These are phyloP conservation scores for Avena atlantica DNA, from an alignment of 176 grass and related monocot species.

Conservation along the genomic window DNA sequence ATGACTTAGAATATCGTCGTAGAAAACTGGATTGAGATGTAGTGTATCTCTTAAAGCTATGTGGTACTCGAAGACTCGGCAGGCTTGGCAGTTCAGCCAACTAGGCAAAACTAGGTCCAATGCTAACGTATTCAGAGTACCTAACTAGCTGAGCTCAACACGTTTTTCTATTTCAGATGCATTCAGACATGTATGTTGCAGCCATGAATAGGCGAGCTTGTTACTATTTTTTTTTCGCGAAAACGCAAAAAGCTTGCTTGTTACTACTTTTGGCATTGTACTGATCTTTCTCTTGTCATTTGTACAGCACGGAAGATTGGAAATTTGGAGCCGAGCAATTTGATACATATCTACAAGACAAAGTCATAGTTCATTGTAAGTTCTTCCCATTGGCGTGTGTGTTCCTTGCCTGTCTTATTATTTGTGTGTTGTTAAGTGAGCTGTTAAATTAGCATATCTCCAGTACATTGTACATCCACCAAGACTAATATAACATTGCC, in stretches of 20 bases:
- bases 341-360: conserved; percentile 61
- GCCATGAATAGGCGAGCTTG: background rate
- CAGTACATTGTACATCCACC: background rate
- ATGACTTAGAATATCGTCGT: background rate
- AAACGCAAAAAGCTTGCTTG: no score
- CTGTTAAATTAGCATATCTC: background rate
- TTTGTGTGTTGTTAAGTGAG: background rate
- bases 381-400: background rate
- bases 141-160: background rate
- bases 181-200: background rate
- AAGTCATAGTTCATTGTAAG: conserved; percentile 96
- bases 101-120: background rate
- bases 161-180: background rate
- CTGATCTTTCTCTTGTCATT: conserved; percentile 41
- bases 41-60: background rate
- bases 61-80: background rate
- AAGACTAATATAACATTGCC: background rate
- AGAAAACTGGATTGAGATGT: background rate
- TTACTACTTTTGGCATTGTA: background rate
- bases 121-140: background rate
- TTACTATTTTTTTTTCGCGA: background rate
- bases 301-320: conserved; percentile 75
- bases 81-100: background rate
- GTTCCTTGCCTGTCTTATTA: background rate
- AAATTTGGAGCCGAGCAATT: conserved; percentile 85